A percentile compares a stretch with the other conserved stretches of the same genome.
Evolutionary conservation across 2,329 filamentous ascomycete species (phyloP).

Genomic region (Fusarium sp.): DNA sequence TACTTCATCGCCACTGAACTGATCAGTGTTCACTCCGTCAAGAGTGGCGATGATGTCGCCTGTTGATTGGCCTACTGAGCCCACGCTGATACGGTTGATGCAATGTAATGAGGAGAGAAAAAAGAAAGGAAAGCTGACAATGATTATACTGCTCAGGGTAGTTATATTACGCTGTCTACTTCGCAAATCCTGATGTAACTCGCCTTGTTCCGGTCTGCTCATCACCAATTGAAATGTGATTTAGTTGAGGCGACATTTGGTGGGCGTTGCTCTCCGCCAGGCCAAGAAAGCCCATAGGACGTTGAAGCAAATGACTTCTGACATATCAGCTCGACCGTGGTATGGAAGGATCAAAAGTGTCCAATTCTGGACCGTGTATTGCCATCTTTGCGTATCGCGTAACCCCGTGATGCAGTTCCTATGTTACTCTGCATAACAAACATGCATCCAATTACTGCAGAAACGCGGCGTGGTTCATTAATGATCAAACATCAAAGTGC

Average conservation of each 20-base stretch:
- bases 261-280: not conserved
- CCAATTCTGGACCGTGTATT: not conserved
- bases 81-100: not conserved
- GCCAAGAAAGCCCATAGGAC: not conserved
- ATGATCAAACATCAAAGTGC: not conserved
- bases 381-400: not conserved
- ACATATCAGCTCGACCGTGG: not conserved
- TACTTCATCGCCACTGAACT: constrained; percentile 29
- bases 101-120: not conserved
- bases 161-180: not conserved
- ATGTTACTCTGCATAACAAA: not conserved
- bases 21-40: constrained; percentile 7
- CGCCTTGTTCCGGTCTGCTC: too few species aligned
- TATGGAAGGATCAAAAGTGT: not conserved
- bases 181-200: not conserved
- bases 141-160: not conserved
- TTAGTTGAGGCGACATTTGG: not conserved
- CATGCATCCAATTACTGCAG: not conserved
- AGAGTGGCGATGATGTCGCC: constrained; percentile 18
- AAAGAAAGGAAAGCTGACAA: not conserved
- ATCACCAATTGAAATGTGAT: not conserved
- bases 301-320: not conserved
- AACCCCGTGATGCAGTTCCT: not conserved
- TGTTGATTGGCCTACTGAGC: not conserved
- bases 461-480: not conserved